Percentiles rank a stretch among this genome's conserved stretches.
Evolutionary conservation across 2,329 filamentous ascomycete species (phyloP).

Genomic region (Chalara sp.): DNA sequence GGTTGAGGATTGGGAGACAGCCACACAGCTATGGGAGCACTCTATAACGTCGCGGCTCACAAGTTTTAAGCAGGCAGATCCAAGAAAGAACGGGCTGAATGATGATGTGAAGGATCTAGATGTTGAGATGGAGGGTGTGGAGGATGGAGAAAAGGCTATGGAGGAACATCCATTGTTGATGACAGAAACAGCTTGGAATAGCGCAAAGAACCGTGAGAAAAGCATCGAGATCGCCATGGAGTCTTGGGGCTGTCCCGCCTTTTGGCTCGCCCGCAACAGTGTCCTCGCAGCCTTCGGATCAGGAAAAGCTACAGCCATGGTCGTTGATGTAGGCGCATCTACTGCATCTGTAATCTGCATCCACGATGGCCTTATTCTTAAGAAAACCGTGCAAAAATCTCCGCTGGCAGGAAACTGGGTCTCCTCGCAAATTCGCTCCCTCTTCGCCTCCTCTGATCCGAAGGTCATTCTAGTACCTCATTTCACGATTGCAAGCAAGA

Average conservation of each 20-base stretch:
- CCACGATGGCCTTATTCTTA: slow-evolving; percentile 89
- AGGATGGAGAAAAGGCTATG: slow-evolving; percentile 67
- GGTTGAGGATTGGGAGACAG: slow-evolving; percentile 95
- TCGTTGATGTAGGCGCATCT: slow-evolving; percentile 85
- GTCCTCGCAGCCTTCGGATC: slow-evolving; percentile 88
- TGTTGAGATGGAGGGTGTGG: slow-evolving; percentile 49
- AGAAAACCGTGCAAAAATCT: slow-evolving; percentile 81
- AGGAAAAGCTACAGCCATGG: slow-evolving; percentile 86
- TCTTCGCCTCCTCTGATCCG: slow-evolving; percentile 66
- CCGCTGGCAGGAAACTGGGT: slow-evolving; percentile 85
- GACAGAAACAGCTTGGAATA: slow-evolving; percentile 93
- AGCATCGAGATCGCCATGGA: slow-evolving; percentile 96
- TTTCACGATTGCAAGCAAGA: slow-evolving; percentile 83
- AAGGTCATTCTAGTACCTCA: slow-evolving; percentile 72
- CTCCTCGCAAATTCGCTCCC: slow-evolving; percentile 75
- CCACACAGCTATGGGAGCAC: slow-evolving; percentile 85
- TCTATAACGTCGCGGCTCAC: slow-evolving; percentile 85
- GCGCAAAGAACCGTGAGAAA: slow-evolving; percentile 81
- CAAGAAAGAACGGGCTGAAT: slow-evolving; percentile 73
- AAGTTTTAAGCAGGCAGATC: slow-evolving; percentile 61
- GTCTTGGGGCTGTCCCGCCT: slow-evolving; percentile 90
- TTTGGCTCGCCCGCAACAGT: slow-evolving; percentile 84
- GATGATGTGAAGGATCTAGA: slow-evolving; percentile 47
- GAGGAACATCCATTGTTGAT: slow-evolving; percentile 86
- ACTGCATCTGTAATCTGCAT: slow-evolving; percentile 86